Conservation (phyloP, 164 flowering plant genomes). For the Nymphaea colorata region DNA sequence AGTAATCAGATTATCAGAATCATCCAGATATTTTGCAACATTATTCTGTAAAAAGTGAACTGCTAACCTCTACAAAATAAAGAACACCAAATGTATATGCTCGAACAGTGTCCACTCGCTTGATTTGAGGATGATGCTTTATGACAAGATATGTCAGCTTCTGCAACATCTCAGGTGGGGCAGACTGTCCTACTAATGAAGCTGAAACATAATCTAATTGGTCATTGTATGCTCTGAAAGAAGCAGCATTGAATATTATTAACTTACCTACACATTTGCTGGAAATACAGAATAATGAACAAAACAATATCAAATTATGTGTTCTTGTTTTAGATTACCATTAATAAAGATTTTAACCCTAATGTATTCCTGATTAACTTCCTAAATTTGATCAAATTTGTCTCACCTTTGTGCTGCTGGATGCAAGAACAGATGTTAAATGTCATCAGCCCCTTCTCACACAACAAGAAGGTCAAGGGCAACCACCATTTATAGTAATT, state of each 20-base stretch:
- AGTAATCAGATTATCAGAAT: not conserved
- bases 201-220: conserved; percentile 17
- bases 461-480: not conserved
- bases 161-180: conserved; percentile 66
- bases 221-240: not conserved
- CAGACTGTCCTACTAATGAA: conserved; percentile 67
- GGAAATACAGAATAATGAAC: not conserved
- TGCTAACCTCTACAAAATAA: conserved; percentile 64
- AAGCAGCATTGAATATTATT: not conserved
- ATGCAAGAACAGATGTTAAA: too few species aligned
- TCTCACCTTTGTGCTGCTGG: too few species aligned
- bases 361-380: not conserved
- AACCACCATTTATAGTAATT: not conserved
- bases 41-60: too few species aligned
- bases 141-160: conserved; percentile 61
- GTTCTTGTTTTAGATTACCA: not conserved
- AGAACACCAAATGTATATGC: conserved; percentile 75
- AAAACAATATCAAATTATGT: not conserved
- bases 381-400: too few species aligned
- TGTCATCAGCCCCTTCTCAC: too few species aligned
- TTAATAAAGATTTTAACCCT: not conserved
- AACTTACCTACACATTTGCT: not conserved
- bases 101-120: conserved; percentile 64
- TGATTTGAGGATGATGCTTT: conserved; percentile 44
- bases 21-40: not conserved